Evolutionary conservation across 208 protist genomes (phyloP).

Genomic region (Trypanosoma vivax): DNA sequence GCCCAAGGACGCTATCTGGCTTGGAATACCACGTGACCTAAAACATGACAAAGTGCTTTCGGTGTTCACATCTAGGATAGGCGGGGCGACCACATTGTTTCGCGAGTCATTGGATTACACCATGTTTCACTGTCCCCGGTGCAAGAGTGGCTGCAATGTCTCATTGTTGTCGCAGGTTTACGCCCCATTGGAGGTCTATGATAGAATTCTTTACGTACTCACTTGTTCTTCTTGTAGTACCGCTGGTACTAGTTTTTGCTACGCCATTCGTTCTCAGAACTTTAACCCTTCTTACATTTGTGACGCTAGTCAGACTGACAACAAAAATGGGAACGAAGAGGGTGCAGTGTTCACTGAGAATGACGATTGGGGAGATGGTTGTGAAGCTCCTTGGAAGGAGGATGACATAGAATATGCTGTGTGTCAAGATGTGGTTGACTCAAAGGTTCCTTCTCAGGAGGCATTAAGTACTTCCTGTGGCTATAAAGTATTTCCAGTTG

Average conservation of each 20-base stretch:
- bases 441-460: background rate
- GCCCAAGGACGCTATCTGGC: conserved; percentile 32
- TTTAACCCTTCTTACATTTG: conserved; percentile 54
- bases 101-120: conserved; percentile 17
- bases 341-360: conserved; percentile 45
- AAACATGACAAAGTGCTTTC: conserved; percentile 34
- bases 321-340: conserved; percentile 5
- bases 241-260: conserved; percentile 45
- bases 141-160: conserved; percentile 35
- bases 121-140: conserved; percentile 74
- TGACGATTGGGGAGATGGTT: conserved; percentile 34
- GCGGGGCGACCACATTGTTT: conserved; percentile 56
- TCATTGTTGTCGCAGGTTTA: conserved; percentile 75
- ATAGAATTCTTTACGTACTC: conserved; percentile 81
- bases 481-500: conserved; percentile 14
- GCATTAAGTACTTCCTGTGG: background rate
- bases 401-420: background rate
- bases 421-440: background rate
- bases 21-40: conserved; percentile 33
- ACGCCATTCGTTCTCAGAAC: conserved; percentile 71
- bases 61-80: conserved; percentile 60
- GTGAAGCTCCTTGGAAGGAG: conserved; percentile 33
- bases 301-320: background rate
- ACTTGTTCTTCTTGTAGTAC: conserved; percentile 46
- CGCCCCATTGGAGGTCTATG: conserved; percentile 65